phyloP scores from a whole-genome alignment of 768 basidiomycete species.

The Pisolithus sp. region DNA sequence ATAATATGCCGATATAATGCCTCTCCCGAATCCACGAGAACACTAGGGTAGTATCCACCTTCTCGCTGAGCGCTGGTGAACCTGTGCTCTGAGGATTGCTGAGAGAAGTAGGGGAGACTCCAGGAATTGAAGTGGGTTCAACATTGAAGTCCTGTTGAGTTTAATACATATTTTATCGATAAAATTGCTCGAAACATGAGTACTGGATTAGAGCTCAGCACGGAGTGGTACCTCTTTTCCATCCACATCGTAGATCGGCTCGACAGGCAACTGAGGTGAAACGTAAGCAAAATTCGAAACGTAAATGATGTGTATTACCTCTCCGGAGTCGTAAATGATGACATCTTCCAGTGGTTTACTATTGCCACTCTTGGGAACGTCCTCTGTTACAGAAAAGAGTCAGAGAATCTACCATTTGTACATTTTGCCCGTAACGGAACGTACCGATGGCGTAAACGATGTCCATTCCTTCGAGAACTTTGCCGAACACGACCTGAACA shows the following conservation, averaged over 20 bases:
- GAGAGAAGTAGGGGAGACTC: slow-evolving; percentile 8
- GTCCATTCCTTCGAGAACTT: slow-evolving; percentile 89
- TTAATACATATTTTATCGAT: slow-evolving; percentile 48
- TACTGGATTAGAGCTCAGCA: slow-evolving; percentile 79
- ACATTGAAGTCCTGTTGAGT: slow-evolving; percentile 40
- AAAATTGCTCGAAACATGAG: slow-evolving; percentile 32
- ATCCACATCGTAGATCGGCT: slow-evolving; percentile 48
- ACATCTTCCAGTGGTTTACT: slow-evolving; percentile 78
- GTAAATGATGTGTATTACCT: slow-evolving; percentile 45
- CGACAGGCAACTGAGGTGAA: slow-evolving; percentile 42
- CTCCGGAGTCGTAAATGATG: slow-evolving; percentile 78
- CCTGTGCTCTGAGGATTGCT: too few species aligned
- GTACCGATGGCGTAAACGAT: slow-evolving; percentile 70
- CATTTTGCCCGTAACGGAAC: slow-evolving; percentile 12
- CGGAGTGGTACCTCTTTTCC: slow-evolving; percentile 90
- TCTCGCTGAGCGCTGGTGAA: slow-evolving; percentile 1
- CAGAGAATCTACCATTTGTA: slow-evolving; percentile 7
- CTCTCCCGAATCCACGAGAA: slow-evolving; percentile 8
- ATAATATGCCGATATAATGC: slow-evolving; percentile 16
- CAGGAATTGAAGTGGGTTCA: slow-evolving; percentile 8
- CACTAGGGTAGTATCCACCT: slow-evolving; percentile 5
- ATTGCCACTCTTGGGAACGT: slow-evolving; percentile 57
- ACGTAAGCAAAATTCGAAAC: background rate
- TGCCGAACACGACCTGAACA: slow-evolving; percentile 82
- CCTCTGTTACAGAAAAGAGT: slow-evolving; percentile 44